Conservation (phyloP, 257 asterid genomes). For the Fraxinus americana region DNA sequence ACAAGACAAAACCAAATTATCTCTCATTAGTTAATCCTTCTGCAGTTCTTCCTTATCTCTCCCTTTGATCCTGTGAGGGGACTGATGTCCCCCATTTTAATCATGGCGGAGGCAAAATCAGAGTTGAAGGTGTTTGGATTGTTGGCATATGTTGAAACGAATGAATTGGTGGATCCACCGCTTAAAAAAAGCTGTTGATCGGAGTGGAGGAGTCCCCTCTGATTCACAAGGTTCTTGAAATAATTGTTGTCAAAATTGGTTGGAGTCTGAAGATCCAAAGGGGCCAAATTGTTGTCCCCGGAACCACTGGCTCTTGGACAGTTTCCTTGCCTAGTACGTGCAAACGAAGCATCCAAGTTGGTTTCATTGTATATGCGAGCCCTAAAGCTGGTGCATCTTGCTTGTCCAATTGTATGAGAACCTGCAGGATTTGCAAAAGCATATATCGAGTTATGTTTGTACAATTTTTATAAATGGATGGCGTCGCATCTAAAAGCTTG, state of each 20-base stretch:
- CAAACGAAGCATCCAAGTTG: slow-evolving; percentile 56
- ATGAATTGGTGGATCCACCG: slow-evolving; percentile 64
- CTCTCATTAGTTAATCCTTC: slow-evolving; percentile 42
- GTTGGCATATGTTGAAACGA: slow-evolving; percentile 46
- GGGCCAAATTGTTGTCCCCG: slow-evolving; percentile 88
- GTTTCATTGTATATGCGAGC: slow-evolving; percentile 78
- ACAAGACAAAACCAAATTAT: background rate
- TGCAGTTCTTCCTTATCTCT: slow-evolving; percentile 79
- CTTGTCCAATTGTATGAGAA: slow-evolving; percentile 86
- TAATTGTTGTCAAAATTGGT: slow-evolving; percentile 70
- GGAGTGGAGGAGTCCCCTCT: slow-evolving; percentile 81
- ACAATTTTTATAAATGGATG: too few species aligned
- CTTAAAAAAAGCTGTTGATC: slow-evolving; percentile 73
- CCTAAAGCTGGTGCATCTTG: slow-evolving; percentile 82
- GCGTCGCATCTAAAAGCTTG: background rate
- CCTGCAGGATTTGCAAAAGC: slow-evolving; percentile 35
- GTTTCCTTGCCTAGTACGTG: slow-evolving; percentile 44
- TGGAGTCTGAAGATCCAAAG: slow-evolving; percentile 68
- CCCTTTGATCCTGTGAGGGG: slow-evolving; percentile 83
- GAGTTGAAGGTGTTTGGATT: slow-evolving; percentile 40
- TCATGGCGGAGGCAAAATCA: slow-evolving; percentile 66
- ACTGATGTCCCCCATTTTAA: slow-evolving; percentile 75
- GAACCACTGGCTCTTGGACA: slow-evolving; percentile 65
- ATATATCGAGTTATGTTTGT: background rate
- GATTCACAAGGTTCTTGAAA: slow-evolving; percentile 55